Conservation (phyloP, 1,139 yeast genomes). For the Yamadazyma jaroonii region DNA sequence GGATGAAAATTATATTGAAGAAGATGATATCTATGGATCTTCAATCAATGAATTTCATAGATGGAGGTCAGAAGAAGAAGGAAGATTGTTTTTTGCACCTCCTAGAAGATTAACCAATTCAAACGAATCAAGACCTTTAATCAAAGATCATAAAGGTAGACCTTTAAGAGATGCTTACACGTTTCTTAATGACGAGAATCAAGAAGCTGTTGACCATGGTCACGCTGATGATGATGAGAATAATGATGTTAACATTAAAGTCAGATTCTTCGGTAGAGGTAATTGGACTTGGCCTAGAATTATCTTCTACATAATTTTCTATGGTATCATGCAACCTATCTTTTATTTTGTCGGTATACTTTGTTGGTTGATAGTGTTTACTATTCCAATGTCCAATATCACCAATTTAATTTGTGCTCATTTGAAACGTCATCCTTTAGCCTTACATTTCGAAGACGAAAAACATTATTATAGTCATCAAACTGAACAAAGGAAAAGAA, state of each 20-base stretch:
- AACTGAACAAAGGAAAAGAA: conserved; percentile 21
- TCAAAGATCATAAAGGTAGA: conserved; percentile 46
- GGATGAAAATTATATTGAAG: conserved; percentile 78
- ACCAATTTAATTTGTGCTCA: conserved; percentile 63
- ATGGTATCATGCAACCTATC: conserved; percentile 67
- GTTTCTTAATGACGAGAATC: conserved; percentile 24
- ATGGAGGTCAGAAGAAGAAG: conserved; percentile 83
- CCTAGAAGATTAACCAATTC: conserved; percentile 43
- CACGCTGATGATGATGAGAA: conserved; percentile 22
- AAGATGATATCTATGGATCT: conserved; percentile 88
- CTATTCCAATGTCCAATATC: conserved; percentile 89
- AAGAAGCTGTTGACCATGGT: conserved; percentile 15
- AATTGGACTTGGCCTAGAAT: conserved; percentile 86
- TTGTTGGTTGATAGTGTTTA: conserved; percentile 83
- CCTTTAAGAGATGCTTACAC: conserved; percentile 40
- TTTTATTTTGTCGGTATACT: conserved; percentile 52
- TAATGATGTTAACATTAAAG: conserved; percentile 39
- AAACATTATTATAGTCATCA: conserved; percentile 39
- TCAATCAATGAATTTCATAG: conserved; percentile 79
- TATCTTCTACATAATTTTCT: conserved; percentile 71
- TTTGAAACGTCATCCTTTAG: conserved; percentile 86
- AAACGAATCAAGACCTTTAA: conserved; percentile 35
- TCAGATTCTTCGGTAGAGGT: conserved; percentile 87
- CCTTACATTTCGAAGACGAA: conserved; percentile 67
- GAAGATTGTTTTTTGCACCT: conserved; percentile 71